Base-by-base conservation (phyloP, 768 basidiomycete genomes). In the Rubroboletus satanas region DNA sequence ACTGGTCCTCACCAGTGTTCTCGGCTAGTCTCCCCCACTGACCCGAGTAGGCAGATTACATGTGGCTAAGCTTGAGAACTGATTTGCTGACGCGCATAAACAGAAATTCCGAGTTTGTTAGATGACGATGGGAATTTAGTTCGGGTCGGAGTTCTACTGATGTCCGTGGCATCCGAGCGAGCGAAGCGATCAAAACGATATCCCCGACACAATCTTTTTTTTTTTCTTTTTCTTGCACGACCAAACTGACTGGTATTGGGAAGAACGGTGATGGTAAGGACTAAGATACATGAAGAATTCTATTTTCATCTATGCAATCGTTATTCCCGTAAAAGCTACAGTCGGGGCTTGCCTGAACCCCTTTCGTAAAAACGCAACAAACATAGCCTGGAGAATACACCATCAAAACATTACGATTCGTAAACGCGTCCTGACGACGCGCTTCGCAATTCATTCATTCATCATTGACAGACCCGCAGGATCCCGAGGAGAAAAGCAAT, bases 251-350 rank as follows among this genome's bases (percentile, higher is more conserved):
- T 50, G 17, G 46, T 50, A 50, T 55, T 54, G 33, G 37, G 23
- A 29, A 26, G 18, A 66, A 36, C 1, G 3, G 15, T 15, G 26
- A 45, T 55, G 53, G 55, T 67, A 49, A 45, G 37, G 47, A 50
- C 23, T 68, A 66, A 48, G 51, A 56, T 66, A 66, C 66, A 66
- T 9, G 48, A 32, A 59, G 21, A 58, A 33, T 45, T 65, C 59
- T 67, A 65, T 32, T 49, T 38, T 37, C 33, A 11, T 54, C 60
- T 62, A 54, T 38, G 10, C 36, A 32, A 45, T 28, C 41, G 33
- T 37, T 10, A 18, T 39, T 12, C 36, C 1, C 36, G 39, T 41
- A 48, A 54, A 45, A 44, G 54, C 55, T 68, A 63, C 57, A 56
- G 23, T 36, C 17, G 17, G 42, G 58, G 57, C 61, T 61, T 51